phyloP scores from a whole-genome alignment of 257 asterid species.

The Nicotiana tomentosiformis region DNA sequence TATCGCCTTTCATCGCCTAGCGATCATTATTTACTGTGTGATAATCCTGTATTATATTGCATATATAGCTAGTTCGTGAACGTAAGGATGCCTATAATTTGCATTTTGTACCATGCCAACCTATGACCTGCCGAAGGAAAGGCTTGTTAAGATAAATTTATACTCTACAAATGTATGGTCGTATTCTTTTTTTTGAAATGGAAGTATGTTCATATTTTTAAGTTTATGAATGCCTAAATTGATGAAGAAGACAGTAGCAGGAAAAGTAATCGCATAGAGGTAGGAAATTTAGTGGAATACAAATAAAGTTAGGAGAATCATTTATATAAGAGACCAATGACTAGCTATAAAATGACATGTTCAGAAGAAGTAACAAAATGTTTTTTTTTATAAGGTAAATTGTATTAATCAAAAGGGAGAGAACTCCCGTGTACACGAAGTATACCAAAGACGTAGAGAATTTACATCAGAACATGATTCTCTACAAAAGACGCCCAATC shows the following conservation, averaged over 20 bases:
- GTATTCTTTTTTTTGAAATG: not conserved
- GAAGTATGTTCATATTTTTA: not conserved
- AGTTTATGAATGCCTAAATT: no score
- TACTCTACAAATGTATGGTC: not conserved
- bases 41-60: not conserved
- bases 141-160: conserved; percentile 6
- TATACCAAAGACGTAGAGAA: no score
- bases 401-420: no score
- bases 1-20: no score
- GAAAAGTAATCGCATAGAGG: not conserved
- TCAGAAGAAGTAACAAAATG: not conserved
- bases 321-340: not conserved
- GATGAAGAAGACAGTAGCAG: not conserved
- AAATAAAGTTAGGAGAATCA: not conserved
- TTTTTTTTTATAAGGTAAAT: no score
- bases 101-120: not conserved
- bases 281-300: not conserved
- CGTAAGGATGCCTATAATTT: not conserved
- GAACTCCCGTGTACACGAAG: no score
- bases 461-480: no score
- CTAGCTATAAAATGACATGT: not conserved
- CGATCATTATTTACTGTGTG: no score
- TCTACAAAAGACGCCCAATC: no score
- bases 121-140: conserved; percentile 27
- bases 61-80: not conserved